These are phyloP conservation scores for Thielaviopsis cerberus DNA, from an alignment of 2,329 filamentous ascomycete genomes.

Conservation along the genomic window DNA sequence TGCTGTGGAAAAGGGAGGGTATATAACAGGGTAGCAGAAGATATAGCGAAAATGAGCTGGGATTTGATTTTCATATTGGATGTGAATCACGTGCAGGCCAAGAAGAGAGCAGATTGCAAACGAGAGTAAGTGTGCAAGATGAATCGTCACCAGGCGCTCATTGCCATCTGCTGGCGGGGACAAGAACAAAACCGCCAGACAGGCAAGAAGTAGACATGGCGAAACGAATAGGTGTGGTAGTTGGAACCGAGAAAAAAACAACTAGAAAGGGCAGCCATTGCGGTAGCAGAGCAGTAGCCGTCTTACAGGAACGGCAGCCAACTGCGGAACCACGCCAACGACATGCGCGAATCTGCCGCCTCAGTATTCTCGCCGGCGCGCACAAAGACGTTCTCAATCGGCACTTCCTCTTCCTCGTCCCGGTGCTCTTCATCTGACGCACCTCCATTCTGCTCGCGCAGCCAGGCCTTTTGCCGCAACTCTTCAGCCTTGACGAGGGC, in stretches of 20 bases:
- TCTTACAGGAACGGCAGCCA: neutral
- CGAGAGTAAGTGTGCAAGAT: no score
- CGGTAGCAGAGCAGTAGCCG: neutral
- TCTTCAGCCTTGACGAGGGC: slow-evolving; percentile 14
- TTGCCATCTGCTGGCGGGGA: no score
- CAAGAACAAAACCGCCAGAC: neutral
- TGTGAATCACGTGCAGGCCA: neutral
- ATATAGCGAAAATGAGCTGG: no score
- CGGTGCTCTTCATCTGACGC: neutral
- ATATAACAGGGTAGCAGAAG: no score
- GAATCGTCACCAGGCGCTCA: no score
- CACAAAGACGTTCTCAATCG: neutral
- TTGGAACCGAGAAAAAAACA: slow-evolving; percentile 21
- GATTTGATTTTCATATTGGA: no score
- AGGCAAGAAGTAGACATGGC: neutral
- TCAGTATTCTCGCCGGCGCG: neutral
- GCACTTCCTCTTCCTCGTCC: neutral
- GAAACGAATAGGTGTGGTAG: slow-evolving; percentile 18
- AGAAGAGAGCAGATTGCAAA: neutral
- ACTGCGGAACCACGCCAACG: neutral
- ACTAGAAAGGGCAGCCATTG: neutral
- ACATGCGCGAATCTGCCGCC: neutral
- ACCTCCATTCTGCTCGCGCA: slow-evolving; percentile 1
- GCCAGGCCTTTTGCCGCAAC: slow-evolving; percentile 7
- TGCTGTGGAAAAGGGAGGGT: no score